A percentile compares a stretch with the other conserved stretches of the same genome.
These are phyloP conservation scores for Russula dissimulans DNA, from an alignment of 768 basidiomycete genomes.

Conservation along the genomic window DNA sequence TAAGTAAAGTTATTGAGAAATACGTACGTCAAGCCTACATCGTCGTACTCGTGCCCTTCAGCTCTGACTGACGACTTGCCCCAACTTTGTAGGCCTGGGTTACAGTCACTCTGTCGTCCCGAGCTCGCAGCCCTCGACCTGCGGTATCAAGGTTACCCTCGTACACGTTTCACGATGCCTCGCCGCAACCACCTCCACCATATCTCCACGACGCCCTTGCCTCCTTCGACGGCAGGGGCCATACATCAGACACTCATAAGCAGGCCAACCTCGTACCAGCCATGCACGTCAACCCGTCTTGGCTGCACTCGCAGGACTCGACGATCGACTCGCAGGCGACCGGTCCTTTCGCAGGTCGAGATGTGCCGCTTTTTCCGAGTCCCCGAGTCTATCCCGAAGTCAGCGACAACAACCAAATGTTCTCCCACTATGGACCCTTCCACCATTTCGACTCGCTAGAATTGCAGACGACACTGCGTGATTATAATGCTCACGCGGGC, in stretches of 20 bases:
- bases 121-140: neutral
- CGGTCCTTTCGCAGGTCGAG: neutral
- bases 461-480: constrained; percentile 26
- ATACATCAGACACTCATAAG: neutral
- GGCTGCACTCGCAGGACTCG: constrained; percentile 2
- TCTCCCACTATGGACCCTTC: neutral
- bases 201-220: neutral
- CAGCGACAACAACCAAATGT: neutral
- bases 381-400: neutral
- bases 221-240: neutral
- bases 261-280: neutral
- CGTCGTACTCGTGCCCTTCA: neutral
- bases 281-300: constrained; percentile 11
- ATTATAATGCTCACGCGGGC: constrained; percentile 20
- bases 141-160: neutral
- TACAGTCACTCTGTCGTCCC: neutral
- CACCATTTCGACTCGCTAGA: constrained; percentile 27
- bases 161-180: neutral
- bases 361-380: neutral
- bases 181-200: neutral
- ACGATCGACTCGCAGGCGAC: neutral
- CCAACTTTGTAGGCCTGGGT: neutral
- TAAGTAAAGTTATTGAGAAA: constrained; percentile 78
- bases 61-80: neutral
- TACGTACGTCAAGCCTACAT: constrained; percentile 44